Evolutionary conservation across 2,329 filamentous ascomycete genomes (phyloP).

Genomic region (Sporothrix mexicana): DNA sequence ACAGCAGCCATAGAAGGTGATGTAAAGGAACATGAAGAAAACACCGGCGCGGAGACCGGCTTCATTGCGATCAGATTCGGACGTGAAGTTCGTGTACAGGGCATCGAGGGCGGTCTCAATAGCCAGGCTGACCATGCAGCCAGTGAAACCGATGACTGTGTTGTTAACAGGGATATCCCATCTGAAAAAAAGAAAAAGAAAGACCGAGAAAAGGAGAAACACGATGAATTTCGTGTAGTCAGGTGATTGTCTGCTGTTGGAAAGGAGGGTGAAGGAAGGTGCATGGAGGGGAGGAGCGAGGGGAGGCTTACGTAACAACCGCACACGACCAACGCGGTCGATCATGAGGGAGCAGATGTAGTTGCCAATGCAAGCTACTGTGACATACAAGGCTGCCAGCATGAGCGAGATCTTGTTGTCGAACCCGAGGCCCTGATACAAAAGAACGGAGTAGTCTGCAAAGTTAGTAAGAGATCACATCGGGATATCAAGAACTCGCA

Average conservation of each 20-base stretch:
- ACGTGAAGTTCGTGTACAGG: not conserved
- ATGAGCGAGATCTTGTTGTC: slow-evolving; percentile 24
- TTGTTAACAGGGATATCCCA: no score
- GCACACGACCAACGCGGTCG: slow-evolving; percentile 22
- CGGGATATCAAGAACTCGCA: no score
- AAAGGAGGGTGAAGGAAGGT: no score
- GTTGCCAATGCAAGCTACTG: slow-evolving; percentile 19
- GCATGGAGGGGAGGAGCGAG: no score
- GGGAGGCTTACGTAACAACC: slow-evolving; percentile 5
- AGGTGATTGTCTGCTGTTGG: no score
- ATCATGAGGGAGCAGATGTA: slow-evolving; percentile 24
- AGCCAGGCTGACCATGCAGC: slow-evolving; percentile 9
- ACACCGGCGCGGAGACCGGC: slow-evolving; percentile 25
- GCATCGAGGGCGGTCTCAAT: slow-evolving; percentile 15
- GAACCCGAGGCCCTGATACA: slow-evolving; percentile 22
- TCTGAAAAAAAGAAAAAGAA: no score
- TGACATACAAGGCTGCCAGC: slow-evolving; percentile 27
- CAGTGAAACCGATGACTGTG: slow-evolving; percentile 18
- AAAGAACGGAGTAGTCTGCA: slow-evolving; percentile 22
- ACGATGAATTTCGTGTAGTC: no score
- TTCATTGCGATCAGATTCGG: slow-evolving; percentile 14
- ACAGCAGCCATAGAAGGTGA: slow-evolving; percentile 31
- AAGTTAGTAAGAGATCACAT: not conserved
- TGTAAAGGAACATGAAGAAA: slow-evolving; percentile 29
- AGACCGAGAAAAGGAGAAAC: no score